phyloP scores from a whole-genome alignment of 2,329 filamentous ascomycete genomes.

The Fusarium armeniacum region DNA sequence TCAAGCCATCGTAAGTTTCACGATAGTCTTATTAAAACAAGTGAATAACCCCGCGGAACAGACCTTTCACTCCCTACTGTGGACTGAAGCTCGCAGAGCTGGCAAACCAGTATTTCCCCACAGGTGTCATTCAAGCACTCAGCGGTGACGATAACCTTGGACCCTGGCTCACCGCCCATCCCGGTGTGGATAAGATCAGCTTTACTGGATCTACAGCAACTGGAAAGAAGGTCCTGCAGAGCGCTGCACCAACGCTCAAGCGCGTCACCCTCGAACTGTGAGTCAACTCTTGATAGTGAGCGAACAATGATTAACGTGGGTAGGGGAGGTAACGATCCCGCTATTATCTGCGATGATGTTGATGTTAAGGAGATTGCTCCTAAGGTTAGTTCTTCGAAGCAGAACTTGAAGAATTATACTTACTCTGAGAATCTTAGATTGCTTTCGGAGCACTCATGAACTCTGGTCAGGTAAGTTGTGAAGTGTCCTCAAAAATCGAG shows the following conservation, averaged over 20 bases:
- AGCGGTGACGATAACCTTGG: slow-evolving; percentile 73
- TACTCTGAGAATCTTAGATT: slow-evolving; percentile 46
- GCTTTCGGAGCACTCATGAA: slow-evolving; percentile 64
- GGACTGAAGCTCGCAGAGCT: slow-evolving; percentile 72
- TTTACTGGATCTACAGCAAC: slow-evolving; percentile 74
- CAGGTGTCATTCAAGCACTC: slow-evolving; percentile 72
- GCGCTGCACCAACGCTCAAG: slow-evolving; percentile 69
- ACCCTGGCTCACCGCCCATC: slow-evolving; percentile 70
- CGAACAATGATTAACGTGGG: background rate
- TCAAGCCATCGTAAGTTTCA: background rate
- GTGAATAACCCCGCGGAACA: background rate
- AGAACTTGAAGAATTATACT: too few relatives aligned
- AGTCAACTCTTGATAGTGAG: slow-evolving; percentile 6
- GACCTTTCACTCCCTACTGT: slow-evolving; percentile 69
- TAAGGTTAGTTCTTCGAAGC: background rate
- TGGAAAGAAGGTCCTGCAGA: slow-evolving; percentile 72
- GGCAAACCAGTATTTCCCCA: slow-evolving; percentile 68
- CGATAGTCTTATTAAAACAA: background rate
- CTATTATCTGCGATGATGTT: slow-evolving; percentile 71
- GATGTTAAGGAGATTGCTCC: slow-evolving; percentile 51
- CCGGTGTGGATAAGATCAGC: slow-evolving; percentile 71
- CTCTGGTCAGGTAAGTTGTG: slow-evolving; percentile 57
- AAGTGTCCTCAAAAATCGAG: background rate
- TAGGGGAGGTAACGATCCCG: slow-evolving; percentile 69
- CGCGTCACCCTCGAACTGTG: slow-evolving; percentile 71